Evolutionary conservation across 371 early-diverging fungal genomes (phyloP).

Genomic region (Dichotomocladium elegans): DNA sequence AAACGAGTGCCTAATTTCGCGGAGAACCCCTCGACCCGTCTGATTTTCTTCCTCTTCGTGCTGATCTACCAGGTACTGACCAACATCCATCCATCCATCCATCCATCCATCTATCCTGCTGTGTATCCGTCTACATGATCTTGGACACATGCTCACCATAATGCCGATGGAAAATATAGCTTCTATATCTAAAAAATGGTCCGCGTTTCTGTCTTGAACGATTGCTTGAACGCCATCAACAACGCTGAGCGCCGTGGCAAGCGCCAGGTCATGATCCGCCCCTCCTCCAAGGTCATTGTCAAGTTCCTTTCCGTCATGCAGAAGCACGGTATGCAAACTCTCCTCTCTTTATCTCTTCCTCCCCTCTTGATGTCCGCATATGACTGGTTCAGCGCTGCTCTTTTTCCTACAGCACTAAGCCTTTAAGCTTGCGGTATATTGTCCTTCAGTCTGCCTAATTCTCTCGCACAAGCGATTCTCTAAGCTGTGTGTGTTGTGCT

Average conservation of each 20-base stretch:
- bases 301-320: slow-evolving; percentile 99
- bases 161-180: no score
- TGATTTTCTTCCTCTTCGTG: background rate
- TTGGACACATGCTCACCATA: background rate
- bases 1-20: no score
- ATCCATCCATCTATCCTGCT: background rate
- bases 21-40: no score
- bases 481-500: background rate
- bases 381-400: no score
- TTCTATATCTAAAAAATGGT: slow-evolving; percentile 12
- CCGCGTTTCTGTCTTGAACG: slow-evolving; percentile 56
- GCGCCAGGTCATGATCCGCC: slow-evolving; percentile 94
- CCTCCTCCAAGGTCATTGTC: slow-evolving; percentile 94
- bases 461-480: no score
- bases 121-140: background rate
- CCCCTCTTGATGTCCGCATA: no score
- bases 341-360: no score
- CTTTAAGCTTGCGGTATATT: no score
- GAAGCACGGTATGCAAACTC: slow-evolving; percentile 77
- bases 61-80: background rate
- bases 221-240: slow-evolving; percentile 96
- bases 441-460: background rate
- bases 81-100: background rate
- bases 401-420: no score
- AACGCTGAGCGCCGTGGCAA: slow-evolving; percentile 76